Evolutionary conservation across 257 asterid species (phyloP).

Genomic region (Solanum lycopersicoides): DNA sequence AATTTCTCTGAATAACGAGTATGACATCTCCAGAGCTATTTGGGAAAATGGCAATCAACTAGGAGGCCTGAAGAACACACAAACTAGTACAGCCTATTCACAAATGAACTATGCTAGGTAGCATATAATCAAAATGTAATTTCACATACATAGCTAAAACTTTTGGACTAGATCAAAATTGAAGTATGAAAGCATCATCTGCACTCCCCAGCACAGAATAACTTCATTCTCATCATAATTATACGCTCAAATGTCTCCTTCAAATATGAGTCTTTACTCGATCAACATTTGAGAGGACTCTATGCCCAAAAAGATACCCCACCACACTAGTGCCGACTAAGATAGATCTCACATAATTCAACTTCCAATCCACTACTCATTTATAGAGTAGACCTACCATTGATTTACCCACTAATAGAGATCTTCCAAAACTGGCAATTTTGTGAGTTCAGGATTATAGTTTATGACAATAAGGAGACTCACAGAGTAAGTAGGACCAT

Average conservation of each 20-base stretch:
- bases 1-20: not conserved
- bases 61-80: not conserved
- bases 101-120: not conserved
- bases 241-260: not conserved
- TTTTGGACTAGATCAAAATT: not conserved
- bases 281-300: not conserved
- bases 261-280: not conserved
- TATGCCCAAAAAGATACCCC: not conserved
- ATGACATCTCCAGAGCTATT: not conserved
- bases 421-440: not conserved
- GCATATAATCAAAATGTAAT: not conserved
- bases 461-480: not conserved
- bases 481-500: not conserved
- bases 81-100: not conserved
- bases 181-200: not conserved
- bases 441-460: not conserved
- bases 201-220: not conserved
- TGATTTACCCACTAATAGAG: not conserved
- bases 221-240: not conserved
- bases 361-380: not conserved
- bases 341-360: not conserved
- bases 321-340: not conserved
- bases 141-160: not conserved
- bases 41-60: not conserved
- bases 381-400: not conserved